Conservation (phyloP, 768 basidiomycete species). For the Leccinum broughii region DNA sequence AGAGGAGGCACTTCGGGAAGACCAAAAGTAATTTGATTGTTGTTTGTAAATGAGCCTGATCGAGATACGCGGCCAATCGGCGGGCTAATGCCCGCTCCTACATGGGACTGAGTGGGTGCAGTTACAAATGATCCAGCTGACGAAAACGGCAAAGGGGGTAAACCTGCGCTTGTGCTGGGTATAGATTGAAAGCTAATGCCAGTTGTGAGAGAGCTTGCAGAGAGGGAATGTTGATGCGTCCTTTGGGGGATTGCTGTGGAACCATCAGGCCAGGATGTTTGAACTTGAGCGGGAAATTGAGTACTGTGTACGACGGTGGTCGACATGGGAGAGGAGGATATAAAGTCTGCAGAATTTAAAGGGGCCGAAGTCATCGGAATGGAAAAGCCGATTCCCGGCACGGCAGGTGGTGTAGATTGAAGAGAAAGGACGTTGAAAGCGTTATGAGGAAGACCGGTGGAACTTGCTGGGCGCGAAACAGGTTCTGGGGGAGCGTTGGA, state of each 20-base stretch:
- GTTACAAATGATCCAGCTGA: constrained; percentile 33
- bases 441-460: constrained; percentile 25
- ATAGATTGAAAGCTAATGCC: constrained; percentile 34
- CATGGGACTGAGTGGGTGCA: constrained; percentile 27
- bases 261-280: constrained; percentile 33
- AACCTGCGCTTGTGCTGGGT: constrained; percentile 31
- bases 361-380: constrained; percentile 24
- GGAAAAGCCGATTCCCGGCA: constrained; percentile 19
- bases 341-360: constrained; percentile 24
- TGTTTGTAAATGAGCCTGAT: constrained; percentile 54
- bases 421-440: constrained; percentile 27
- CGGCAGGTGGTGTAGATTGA: constrained; percentile 16
- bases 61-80: constrained; percentile 56
- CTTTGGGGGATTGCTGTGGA: constrained; percentile 28
- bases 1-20: constrained; percentile 30
- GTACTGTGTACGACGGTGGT: constrained; percentile 18
- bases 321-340: constrained; percentile 23
- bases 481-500: constrained; percentile 30
- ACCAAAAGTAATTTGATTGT: constrained; percentile 42
- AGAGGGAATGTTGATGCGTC: constrained; percentile 35
- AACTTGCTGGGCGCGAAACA: constrained; percentile 35
- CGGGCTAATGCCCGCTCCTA: constrained; percentile 30
- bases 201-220: constrained; percentile 29
- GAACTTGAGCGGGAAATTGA: constrained; percentile 27
- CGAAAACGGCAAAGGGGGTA: constrained; percentile 33